Base-by-base conservation (phyloP, 2,329 filamentous ascomycete genomes). In the Penicillium sp. region DNA sequence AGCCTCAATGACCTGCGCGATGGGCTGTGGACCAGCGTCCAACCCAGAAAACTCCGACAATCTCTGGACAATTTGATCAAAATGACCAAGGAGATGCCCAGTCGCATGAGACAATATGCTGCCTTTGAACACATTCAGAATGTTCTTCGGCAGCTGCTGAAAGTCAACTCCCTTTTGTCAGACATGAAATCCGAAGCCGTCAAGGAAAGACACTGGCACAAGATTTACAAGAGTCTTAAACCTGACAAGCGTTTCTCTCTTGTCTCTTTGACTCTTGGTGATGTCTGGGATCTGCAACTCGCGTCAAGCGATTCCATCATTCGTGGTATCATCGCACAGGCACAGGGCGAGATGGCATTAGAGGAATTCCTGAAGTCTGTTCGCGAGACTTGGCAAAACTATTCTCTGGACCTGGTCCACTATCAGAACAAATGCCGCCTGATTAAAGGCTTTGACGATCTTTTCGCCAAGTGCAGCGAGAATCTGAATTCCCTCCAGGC, bases 81-180 rank as follows among this genome's bases (percentile, higher is more conserved):
- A 79, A 96, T 96, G 84, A 97, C 92, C 35, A 97, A 96, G 77
- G 93, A 97, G 61, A 97, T 99, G 94, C 94, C 95, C 0, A 96
- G 92, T 75, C 88, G 94, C 57, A 97, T 99, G 93, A 88, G 95
- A 58, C 95, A 99, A 70, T 99, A 99, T 74, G 93, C 95, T 65
- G 95, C 95, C n/a, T 99, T 99, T 71, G 95, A 99, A 74, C 93
- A 99, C 69, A 92, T 99, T 38, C 95, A 99, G 72, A 91, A 86
- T 61, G 89, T 95, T 31, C 84, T 99, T 39, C 89, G 92, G 43
- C 88, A 92, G 60, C 83, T 96, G 47, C 82, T 97, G 61, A 97
- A 96, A 73, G 91, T 96, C 65, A 99, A 97, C 69, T 82, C 88
- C 11, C 82, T 97, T 34, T 82, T 99, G 4, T 85, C 87, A 5